Evolutionary conservation across 2,329 filamentous ascomycete species (phyloP), one percentile per base, ranked within the genome.

Genomic region (Fulvia fulva): DNA sequence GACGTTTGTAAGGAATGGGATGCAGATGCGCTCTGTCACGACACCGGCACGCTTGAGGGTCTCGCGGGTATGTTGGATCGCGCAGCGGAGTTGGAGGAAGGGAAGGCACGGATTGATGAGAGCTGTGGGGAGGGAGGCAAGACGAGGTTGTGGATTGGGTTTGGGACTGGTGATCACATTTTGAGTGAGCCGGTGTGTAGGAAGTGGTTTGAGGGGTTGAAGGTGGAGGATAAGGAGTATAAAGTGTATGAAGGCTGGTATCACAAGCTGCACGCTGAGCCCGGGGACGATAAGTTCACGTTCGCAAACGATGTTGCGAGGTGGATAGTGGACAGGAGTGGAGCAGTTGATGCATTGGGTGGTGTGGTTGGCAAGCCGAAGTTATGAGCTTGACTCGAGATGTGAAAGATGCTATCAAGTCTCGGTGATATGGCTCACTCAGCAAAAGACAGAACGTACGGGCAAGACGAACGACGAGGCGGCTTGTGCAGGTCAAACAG

Each of bases 1-100:
- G 83, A 76, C 22, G 83, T 90, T 2, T 80, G 83, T 54, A 77
- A 83, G 67, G 80, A 78, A 25, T 81, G 89, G 63, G 76, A 77
- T 2, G 80, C 83, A 28, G 92, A 97, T 73, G 70, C 79, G 51
- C 78, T 96, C 53, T 85, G 87, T 73, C 91, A 96, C 75, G 82
- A 93, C 73, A 93, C 86, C 1, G 92, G 91, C 34, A 96, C 92
- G 6, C 79, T 96, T n/a, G 87, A 92, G 72, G 89, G 89, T 0
- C 72, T 96, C 32, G 82, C 88, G 0, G 87, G 84, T 0, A 81
- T 96, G 81, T 76, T 97, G 63, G 90, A 95, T 71, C 83, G 92
- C 25, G 87, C 87, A 1, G 76, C 76, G 5, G 79, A 79, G 54
- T 75, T 96, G 60, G 76, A 83, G 5, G 75, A 73, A 5, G 87